Evolutionary conservation across 768 basidiomycete genomes (phyloP), one percentile per base, ranked within the genome.

Genomic region (Rhizopogon vulgaris): DNA sequence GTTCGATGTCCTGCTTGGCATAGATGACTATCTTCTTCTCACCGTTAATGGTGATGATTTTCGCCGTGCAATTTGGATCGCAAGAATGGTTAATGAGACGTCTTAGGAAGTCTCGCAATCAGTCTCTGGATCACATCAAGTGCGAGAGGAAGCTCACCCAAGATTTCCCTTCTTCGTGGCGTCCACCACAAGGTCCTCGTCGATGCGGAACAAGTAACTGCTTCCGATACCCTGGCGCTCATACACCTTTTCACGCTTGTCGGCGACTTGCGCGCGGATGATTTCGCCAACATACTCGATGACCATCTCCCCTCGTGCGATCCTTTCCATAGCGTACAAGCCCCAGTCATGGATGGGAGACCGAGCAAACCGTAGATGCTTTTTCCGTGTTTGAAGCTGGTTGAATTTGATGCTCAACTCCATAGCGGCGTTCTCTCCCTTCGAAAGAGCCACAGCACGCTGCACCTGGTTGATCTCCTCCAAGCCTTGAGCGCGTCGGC

Each of bases 1-100:
- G 83, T 59, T 95, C 88, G 61, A 99, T 94, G 59, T 90, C 90
- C 60, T 90, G 83, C 70, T 97, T 96, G 30, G 96, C 96, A 67
- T 99, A 99, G 48, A 99, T 99, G 64, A 99, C 96, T 61, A 99
- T 99, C 80, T 96, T 94, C 78, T 94, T 94, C 72, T 89, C 90
- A 40, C 89, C 85, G 62, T 78, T 93, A 67, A 93, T 90, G 56
- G 87, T 90, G 59, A 91, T 92, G 63, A 90, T 91, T 73, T 90
- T 92, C 39, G 90, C 90, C 9, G 85, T 91, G 63, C 90, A 90
- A 56, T 90, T 91, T 12, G 96, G 96, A 62, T 94, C 92, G 64
- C 96, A 99, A 40, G 94, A 97, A 62, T 99, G 96, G 68, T 99
- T 99, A 70, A 99, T 99, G 62, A 99, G 72, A 41, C 96, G 94